Evolutionary conservation across 2,329 filamentous ascomycete genomes (phyloP), one percentile per base, ranked within the genome.

Genomic region (Colletotrichum karsti): DNA sequence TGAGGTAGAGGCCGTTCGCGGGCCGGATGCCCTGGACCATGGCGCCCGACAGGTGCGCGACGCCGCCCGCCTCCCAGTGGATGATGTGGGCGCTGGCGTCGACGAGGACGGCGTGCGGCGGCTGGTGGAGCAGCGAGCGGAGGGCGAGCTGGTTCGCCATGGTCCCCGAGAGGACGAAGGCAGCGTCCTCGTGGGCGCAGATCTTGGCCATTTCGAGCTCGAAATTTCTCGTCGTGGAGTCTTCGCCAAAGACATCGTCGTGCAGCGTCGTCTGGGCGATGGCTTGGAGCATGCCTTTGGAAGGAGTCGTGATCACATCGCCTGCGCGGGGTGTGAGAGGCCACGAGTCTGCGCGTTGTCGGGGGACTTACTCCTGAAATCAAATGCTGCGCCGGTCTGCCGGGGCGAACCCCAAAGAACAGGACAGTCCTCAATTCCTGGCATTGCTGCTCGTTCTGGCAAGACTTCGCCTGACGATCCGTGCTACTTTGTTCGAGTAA

Each of bases 61-160:
- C 86, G 8, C 79, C 84, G n/a, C 84, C 84, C 10, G 84, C 83
- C 72, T 87, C 85, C 70, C 81, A 89, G 68, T 88, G 83, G 69
- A 92, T 80, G 67, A 95, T 91, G 76, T 95, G 92, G 2, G 87
- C 85, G 28, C 90, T 84, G 67, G 88, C 81, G 74, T 95, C 92
- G 72, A 90, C 90, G 9, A 95, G 82, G 20, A 95, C 85, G 20
- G 86, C 85, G 76, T 94, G 88, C 0, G 93, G 93, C 6, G 93
- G 92, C 54, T 90, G 89, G 1, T 82, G 83, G 7, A 95, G 85
- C 72, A 94, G 90, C 1, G 91, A 85, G 33, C 92, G 90, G 39
- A 95, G 84, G 1, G 91, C 88, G 42, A 95, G 84, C 75, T 95
- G 92, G 79, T 95, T 95, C 37, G 91, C 92, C 92, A 95, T 94